Evolutionary conservation across 2,329 filamentous ascomycete genomes (phyloP).

Genomic region (Diaporthe vaccinii): DNA sequence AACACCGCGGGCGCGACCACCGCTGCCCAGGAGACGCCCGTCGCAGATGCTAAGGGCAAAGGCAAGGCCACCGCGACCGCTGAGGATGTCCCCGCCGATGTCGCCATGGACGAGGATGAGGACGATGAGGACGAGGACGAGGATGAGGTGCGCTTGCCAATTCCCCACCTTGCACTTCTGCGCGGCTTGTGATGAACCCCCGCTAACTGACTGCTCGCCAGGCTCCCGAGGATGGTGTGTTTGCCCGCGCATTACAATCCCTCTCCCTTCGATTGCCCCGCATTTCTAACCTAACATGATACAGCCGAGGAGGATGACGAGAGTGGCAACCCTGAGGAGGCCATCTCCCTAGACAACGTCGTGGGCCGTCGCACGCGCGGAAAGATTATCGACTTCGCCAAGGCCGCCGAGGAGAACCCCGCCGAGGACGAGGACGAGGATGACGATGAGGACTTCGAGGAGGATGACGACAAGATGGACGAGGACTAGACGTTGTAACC

Average conservation of each 20-base stretch:
- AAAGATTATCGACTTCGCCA: constrained; percentile 91
- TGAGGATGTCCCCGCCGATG: constrained; percentile 65
- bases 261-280: background rate
- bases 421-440: constrained; percentile 85
- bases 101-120: constrained; percentile 81
- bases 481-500: constrained; percentile 57
- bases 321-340: constrained; percentile 86
- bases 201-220: constrained; percentile 45
- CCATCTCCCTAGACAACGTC: constrained; percentile 93
- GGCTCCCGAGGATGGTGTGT: constrained; percentile 51
- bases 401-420: constrained; percentile 85
- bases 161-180: background rate
- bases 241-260: constrained; percentile 17
- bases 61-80: constrained; percentile 78
- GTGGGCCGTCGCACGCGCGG: constrained; percentile 92
- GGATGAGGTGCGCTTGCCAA: constrained; percentile 48
- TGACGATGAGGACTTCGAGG: constrained; percentile 76
- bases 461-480: constrained; percentile 80
- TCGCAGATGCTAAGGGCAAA: constrained; percentile 80
- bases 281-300: constrained; percentile 41
- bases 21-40: constrained; percentile 46
- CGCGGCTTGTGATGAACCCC: constrained; percentile 20
- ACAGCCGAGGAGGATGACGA: constrained; percentile 67
- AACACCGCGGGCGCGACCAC: constrained; percentile 55
- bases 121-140: constrained; percentile 79